Evolutionary conservation across 371 early-diverging fungal genomes (phyloP).

Genomic region (Zychaea mexicana): DNA sequence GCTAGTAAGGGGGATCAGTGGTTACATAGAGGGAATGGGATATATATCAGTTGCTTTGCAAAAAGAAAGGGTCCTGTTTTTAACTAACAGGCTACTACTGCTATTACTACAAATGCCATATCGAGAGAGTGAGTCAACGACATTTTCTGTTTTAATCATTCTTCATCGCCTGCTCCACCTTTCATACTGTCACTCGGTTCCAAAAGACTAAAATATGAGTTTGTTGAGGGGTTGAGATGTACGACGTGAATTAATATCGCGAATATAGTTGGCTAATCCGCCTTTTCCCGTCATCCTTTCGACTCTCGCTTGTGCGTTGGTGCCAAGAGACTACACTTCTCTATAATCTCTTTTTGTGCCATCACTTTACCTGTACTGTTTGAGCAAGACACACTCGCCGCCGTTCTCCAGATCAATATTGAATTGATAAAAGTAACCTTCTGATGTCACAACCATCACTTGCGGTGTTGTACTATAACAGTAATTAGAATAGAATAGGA

Average conservation of each 20-base stretch:
- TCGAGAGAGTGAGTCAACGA: too few relatives aligned
- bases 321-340: not conserved
- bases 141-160: too few relatives aligned
- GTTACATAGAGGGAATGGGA: too few relatives aligned
- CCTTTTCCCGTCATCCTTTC: not conserved
- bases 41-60: too few relatives aligned
- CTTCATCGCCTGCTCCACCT: constrained; percentile 1
- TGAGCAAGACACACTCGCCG: constrained; percentile 91
- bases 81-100: too few relatives aligned
- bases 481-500: not conserved
- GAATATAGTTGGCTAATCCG: too few relatives aligned
- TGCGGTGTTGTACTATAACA: constrained; percentile 68
- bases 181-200: constrained; percentile 17
- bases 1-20: too few relatives aligned
- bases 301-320: too few relatives aligned
- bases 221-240: not conserved
- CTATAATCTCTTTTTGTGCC: not conserved
- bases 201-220: constrained; percentile 7
- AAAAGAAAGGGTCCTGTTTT: too few relatives aligned
- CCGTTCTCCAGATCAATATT: constrained; percentile 89
- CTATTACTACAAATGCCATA: too few relatives aligned
- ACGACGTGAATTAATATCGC: not conserved
- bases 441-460: constrained; percentile 90
- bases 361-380: constrained; percentile 64
- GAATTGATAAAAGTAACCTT: constrained; percentile 92